These are phyloP conservation scores for Skeletonema menzelii DNA, from an alignment of 108 stramenopile species.

Conservation along the genomic window DNA sequence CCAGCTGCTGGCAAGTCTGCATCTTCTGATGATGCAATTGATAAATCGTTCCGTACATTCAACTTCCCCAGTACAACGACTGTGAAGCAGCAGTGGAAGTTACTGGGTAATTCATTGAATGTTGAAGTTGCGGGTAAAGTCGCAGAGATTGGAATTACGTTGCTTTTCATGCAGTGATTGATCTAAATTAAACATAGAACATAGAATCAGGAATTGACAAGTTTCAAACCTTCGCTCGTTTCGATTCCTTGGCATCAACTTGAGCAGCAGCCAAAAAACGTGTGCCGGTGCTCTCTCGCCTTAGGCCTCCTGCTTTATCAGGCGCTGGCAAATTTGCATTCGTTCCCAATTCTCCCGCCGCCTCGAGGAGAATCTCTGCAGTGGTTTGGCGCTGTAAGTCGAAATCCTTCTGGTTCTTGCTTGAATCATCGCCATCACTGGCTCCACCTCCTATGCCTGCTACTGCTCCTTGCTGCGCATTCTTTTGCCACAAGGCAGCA, in stretches of 20 bases:
- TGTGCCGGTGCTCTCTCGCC: not conserved
- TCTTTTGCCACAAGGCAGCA: slow-evolving; percentile 14
- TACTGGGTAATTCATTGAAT: slow-evolving; percentile 84
- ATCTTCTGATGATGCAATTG: not conserved
- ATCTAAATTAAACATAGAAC: not conserved
- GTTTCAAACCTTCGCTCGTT: not conserved
- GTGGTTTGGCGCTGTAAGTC: slow-evolving; percentile 9
- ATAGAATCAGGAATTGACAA: not conserved
- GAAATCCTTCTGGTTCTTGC: not conserved
- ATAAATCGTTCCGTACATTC: slow-evolving; percentile 35
- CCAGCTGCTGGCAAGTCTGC: not conserved
- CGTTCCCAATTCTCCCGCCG: slow-evolving; percentile 7
- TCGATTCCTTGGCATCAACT: not conserved
- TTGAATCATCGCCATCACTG: slow-evolving; percentile 1
- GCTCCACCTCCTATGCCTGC: not conserved
- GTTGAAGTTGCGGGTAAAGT: slow-evolving; percentile 68
- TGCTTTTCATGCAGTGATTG: not conserved
- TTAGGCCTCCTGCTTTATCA: not conserved
- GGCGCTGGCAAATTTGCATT: not conserved
- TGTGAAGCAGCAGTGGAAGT: slow-evolving; percentile 81
- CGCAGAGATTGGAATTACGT: slow-evolving; percentile 55
- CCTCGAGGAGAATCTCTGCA: slow-evolving; percentile 20
- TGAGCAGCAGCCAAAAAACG: slow-evolving; percentile 2
- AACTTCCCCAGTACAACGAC: slow-evolving; percentile 57
- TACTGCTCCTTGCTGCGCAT: not conserved